Percentiles rank a stretch among this genome's conserved stretches.
phyloP scores from a whole-genome alignment of 139 green algal species.

The Yamagishiella unicocca region DNA sequence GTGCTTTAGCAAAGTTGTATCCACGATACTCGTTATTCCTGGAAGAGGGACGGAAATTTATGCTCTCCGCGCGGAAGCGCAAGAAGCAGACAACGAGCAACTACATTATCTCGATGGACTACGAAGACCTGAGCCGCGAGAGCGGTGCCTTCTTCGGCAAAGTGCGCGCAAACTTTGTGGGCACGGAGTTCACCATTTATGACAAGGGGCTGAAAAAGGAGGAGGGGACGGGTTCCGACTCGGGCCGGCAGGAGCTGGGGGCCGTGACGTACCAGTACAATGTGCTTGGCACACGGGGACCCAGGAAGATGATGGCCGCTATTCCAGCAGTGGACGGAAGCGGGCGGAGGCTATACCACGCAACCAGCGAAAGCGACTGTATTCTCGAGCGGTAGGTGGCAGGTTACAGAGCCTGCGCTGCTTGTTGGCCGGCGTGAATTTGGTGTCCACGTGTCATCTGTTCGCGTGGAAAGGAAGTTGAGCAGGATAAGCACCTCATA shows the following conservation, averaged over 20 bases:
- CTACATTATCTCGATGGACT: conserved; percentile 92
- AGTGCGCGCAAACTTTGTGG: conserved; percentile 94
- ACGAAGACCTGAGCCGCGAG: conserved; percentile 68
- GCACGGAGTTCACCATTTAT: conserved; percentile 93
- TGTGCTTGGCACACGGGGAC: conserved; percentile 93
- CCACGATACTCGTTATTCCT: conserved; percentile 78
- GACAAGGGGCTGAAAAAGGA: conserved; percentile 79
- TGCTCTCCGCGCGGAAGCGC: conserved; percentile 89
- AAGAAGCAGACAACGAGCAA: conserved; percentile 86
- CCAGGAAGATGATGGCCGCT: conserved; percentile 89
- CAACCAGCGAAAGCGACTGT: conserved; percentile 48
- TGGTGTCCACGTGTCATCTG: no score
- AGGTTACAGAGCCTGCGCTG: no score
- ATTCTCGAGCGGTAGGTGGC: conserved; percentile 59
- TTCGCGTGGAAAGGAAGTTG: no score
- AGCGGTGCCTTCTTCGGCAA: conserved; percentile 83
- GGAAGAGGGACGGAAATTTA: conserved; percentile 79
- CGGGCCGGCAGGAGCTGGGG: conserved; percentile 74
- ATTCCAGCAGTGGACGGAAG: conserved; percentile 72
- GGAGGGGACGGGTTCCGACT: neutral
- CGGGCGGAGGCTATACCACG: conserved; percentile 45
- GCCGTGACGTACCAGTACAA: conserved; percentile 92
- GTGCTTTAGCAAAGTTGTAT: conserved; percentile 69
- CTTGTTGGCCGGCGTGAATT: no score
- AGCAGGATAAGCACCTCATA: no score